Conservation (phyloP, 2,329 filamentous ascomycete genomes). For the Colletotrichum incanum region DNA sequence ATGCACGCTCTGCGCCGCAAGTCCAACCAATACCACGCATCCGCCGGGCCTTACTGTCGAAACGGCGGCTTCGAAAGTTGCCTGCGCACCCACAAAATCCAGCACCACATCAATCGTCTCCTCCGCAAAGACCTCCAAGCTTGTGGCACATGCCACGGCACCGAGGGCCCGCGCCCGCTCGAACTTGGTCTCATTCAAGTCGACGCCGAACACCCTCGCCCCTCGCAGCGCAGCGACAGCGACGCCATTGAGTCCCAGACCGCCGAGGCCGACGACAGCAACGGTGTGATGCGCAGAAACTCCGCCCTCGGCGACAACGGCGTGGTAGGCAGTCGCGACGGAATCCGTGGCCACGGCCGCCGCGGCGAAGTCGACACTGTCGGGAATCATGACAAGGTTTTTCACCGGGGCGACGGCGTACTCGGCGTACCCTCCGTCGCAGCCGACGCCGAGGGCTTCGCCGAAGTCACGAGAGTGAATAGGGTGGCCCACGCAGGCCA, state of each 20-base stretch:
- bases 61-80: conserved; percentile 24
- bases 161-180: conserved; percentile 2
- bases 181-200: conserved; percentile 1
- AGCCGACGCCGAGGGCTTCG: conserved; percentile 32
- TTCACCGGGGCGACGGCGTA: conserved; percentile 23
- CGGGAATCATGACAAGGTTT: conserved; percentile 24
- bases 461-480: conserved; percentile 25
- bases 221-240: conserved; percentile 22
- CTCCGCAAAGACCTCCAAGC: background rate
- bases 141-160: background rate
- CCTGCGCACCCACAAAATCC: conserved; percentile 34
- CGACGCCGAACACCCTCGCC: conserved; percentile 30
- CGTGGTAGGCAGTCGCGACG: conserved; percentile 34
- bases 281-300: background rate
- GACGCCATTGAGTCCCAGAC: conserved; percentile 32
- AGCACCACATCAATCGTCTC: conserved; percentile 32
- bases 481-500: conserved; percentile 36
- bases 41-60: conserved; percentile 27
- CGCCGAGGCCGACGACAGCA: conserved; percentile 35
- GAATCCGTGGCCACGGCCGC: conserved; percentile 36
- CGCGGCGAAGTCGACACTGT: conserved; percentile 8
- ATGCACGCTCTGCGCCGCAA: conserved; percentile 17
- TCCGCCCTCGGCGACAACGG: conserved; percentile 36
- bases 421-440: conserved; percentile 35
- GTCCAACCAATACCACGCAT: conserved; percentile 32